A percentile compares a stretch with the other conserved stretches of the same genome.
Conservation (phyloP, 257 asterid species). For the Misopates orontium region DNA sequence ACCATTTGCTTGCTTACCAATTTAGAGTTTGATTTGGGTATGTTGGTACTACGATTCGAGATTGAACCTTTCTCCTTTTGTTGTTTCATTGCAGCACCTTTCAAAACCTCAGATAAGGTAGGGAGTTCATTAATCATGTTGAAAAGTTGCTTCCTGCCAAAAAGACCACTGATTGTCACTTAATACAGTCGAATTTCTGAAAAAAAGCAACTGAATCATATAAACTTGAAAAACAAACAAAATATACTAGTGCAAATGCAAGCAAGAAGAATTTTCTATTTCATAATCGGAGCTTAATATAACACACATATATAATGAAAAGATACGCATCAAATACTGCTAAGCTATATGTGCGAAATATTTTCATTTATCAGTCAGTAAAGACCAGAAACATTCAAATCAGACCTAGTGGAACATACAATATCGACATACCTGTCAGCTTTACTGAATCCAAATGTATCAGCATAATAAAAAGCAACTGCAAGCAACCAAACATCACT, state of each 20-base stretch:
- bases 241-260: too few relatives aligned
- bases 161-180: conserved; percentile 10
- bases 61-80: conserved; percentile 59
- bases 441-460: conserved; percentile 58
- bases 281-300: too few relatives aligned
- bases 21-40: conserved; percentile 51
- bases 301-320: background rate
- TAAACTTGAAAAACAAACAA: too few relatives aligned
- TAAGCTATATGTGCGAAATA: too few relatives aligned
- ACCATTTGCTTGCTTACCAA: conserved; percentile 38
- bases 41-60: conserved; percentile 34
- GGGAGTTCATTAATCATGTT: conserved; percentile 77
- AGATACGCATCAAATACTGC: too few relatives aligned
- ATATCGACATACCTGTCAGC: conserved; percentile 45
- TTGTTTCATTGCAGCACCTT: conserved; percentile 64
- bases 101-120: conserved; percentile 70
- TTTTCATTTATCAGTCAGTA: too few relatives aligned
- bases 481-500: conserved; percentile 70
- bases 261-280: too few relatives aligned
- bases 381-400: too few relatives aligned
- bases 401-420: background rate
- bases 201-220: too few relatives aligned
- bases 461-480: conserved; percentile 55
- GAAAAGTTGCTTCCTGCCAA: conserved; percentile 73
- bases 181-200: background rate